Evolutionary conservation across 441 rosid genomes (phyloP), one percentile per base, ranked within the genome.

Genomic region (Erysimum cheiri): DNA sequence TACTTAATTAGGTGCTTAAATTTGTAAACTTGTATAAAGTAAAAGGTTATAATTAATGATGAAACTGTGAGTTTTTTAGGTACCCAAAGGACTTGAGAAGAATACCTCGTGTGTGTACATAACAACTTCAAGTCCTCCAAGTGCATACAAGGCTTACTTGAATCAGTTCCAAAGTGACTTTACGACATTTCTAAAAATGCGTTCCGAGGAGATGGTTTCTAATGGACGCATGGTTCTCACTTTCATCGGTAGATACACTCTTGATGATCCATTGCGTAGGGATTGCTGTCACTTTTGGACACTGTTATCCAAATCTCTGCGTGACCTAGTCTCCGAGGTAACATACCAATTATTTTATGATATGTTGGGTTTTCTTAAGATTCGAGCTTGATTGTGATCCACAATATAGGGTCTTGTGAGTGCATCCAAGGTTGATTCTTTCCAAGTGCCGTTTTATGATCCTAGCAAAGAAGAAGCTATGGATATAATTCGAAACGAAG

Each of bases 171-270:
- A 54, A 3, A 76, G 28, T 1, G 81, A 84, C 40, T 81, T 78
- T 54, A 53, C 57, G 0, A 0, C 26, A 2, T 79, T 81, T 72
- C 28, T 80, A 17, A 43, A 65, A 5, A 26, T 66, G 26, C 78
- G 82, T 0, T 72, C 80, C 0, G 13, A 82, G 54, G 84, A 82
- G 48, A 26, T 82, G 14, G 10, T 73, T 3, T 47, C 48, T 0
- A 54, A 68, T 13, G 88, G 88, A 13, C 59, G 69, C 24, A 78
- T 80, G 81, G 69, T 80, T 7, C 69, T 78, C 7, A 76, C 67
- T 14, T 50, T 69, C 0, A 2, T 68, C 2, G 83, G 77, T 13
- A 76, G 78, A 64, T 55, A 37, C 22, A 60, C 32, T 10, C 6
- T 35, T 47, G 49, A n/a, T 15, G 74, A 74, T 61, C 83, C 78